Percentiles rank a stretch among this genome's conserved stretches.
Evolutionary conservation across 805 yeast genomes (phyloP).

Genomic region (Kazachstania bromeliacearum): DNA sequence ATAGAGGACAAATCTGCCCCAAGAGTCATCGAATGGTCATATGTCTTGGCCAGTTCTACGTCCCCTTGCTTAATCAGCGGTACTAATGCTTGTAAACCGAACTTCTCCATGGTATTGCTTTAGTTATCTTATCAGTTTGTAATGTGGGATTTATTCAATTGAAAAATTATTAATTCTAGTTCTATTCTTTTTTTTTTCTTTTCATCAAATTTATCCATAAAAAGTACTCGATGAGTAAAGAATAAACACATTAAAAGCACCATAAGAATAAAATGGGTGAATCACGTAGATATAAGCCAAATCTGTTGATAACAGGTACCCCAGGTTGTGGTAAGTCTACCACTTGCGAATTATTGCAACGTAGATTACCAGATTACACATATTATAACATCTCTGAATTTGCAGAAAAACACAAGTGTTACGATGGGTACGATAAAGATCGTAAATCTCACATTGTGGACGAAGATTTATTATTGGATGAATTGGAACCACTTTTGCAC

Average conservation of each 20-base stretch:
- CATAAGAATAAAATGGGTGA: constrained; percentile 7
- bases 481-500: constrained; percentile 64
- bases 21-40: constrained; percentile 28
- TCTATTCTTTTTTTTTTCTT: too few relatives aligned
- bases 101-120: constrained; percentile 23
- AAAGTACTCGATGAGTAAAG: too few relatives aligned
- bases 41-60: constrained; percentile 13
- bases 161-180: too few relatives aligned
- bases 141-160: too few relatives aligned
- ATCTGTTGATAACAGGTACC: constrained; percentile 87
- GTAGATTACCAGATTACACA: constrained; percentile 32
- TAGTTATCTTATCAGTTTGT: too few relatives aligned
- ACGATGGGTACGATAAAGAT: constrained; percentile 77
- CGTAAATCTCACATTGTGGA: constrained; percentile 85
- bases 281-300: constrained; percentile 37
- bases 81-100: constrained; percentile 26
- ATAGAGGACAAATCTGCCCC: constrained; percentile 29
- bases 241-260: too few relatives aligned
- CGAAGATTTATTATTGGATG: constrained; percentile 80
- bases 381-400: constrained; percentile 65
- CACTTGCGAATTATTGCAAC: constrained; percentile 23
- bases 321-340: constrained; percentile 48
- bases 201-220: too few relatives aligned
- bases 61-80: constrained; percentile 27
- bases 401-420: constrained; percentile 68